phyloP scores from a whole-genome alignment of 2,329 filamentous ascomycete genomes.

The Paraphaeosphaeria minitans region DNA sequence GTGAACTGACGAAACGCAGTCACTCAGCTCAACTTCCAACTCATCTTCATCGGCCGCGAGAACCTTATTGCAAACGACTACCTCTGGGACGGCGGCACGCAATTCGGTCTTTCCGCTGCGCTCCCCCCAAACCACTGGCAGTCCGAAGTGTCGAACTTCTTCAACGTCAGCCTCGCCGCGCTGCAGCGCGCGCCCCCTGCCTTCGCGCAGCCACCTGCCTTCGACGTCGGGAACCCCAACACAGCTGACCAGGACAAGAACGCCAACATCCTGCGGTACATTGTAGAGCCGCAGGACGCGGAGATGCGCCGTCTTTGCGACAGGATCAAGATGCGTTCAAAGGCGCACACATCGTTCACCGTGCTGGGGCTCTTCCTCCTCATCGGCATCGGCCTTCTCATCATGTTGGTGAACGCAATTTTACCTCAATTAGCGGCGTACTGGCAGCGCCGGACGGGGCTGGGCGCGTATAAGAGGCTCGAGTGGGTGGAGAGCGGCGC shows the following conservation, averaged over 20 bases:
- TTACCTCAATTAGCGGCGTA: constrained; percentile 8
- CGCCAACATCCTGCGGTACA: constrained; percentile 8
- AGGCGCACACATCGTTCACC: constrained; percentile 13
- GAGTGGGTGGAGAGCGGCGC: constrained; percentile 17
- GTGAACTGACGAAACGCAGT: neutral
- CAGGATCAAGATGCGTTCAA: constrained; percentile 13
- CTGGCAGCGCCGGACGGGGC: constrained; percentile 13
- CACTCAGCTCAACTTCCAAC: constrained; percentile 17
- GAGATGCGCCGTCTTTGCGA: constrained; percentile 12
- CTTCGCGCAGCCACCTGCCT: constrained; percentile 13
- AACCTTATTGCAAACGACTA: constrained; percentile 19
- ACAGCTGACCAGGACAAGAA: neutral
- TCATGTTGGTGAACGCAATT: constrained; percentile 10
- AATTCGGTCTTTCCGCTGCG: constrained; percentile 10
- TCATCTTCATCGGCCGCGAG: constrained; percentile 18
- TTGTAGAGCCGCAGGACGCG: neutral
- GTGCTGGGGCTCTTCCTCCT: constrained; percentile 11
- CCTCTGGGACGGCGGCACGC: constrained; percentile 19
- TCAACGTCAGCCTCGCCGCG: constrained; percentile 17
- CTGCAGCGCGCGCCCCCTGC: constrained; percentile 8
- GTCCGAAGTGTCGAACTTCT: constrained; percentile 16
- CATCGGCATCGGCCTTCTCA: constrained; percentile 9
- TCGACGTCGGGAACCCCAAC: constrained; percentile 12
- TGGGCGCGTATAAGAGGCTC: constrained; percentile 16
- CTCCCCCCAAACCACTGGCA: constrained; percentile 20